phyloP scores from a whole-genome alignment of 1,284 basidiomycete species.

The Amylostereum chailletii region DNA sequence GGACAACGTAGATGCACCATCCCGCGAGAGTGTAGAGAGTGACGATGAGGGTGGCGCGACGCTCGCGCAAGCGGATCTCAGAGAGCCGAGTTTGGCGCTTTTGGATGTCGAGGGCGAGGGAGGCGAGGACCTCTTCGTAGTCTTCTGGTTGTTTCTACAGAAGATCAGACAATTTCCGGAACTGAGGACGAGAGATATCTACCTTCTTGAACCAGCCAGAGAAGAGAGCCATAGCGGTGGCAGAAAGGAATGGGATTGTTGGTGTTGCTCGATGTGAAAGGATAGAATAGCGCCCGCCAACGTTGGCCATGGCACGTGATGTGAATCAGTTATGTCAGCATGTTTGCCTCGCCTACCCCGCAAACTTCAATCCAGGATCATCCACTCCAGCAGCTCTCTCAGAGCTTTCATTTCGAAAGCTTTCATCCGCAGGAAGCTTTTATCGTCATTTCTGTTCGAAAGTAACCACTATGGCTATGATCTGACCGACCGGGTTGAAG shows the following conservation, averaged over 20 bases:
- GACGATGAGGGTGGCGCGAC: constrained; percentile 71
- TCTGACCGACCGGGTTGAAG: no score
- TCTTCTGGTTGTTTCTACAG: constrained; percentile 42
- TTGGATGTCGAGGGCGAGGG: constrained; percentile 59
- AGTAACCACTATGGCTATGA: no score
- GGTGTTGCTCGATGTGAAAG: no score
- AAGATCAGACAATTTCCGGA: neutral
- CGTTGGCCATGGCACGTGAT: no score
- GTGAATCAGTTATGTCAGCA: no score
- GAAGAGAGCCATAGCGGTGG: constrained; percentile 19
- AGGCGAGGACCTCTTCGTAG: constrained; percentile 61
- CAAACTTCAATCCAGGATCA: no score
- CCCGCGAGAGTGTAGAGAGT: constrained; percentile 76
- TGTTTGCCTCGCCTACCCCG: no score
- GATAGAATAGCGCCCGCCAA: no score
- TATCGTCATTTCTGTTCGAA: no score
- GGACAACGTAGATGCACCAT: constrained; percentile 74
- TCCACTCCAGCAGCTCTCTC: no score
- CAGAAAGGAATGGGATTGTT: constrained; percentile 1
- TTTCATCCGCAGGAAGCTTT: no score
- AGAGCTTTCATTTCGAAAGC: no score
- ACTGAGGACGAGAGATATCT: neutral
- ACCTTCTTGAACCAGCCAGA: constrained; percentile 25
- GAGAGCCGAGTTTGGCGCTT: constrained; percentile 75
- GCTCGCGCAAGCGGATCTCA: constrained; percentile 82